These are phyloP conservation scores for Begonia loranthoides DNA, from an alignment of 306 rosid genomes.

Conservation along the genomic window DNA sequence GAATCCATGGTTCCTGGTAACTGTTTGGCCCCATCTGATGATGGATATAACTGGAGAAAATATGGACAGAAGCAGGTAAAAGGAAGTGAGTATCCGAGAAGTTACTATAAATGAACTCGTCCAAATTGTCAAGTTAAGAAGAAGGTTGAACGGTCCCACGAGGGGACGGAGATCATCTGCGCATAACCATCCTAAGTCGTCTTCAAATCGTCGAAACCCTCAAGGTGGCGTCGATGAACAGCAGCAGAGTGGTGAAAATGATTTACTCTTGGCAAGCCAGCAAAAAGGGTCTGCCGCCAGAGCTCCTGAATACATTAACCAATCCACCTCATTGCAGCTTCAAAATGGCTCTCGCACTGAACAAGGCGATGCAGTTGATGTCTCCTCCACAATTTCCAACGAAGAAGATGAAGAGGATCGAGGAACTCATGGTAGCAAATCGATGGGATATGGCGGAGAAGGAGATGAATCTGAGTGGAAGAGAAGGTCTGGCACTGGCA, in stretches of 20 bases:
- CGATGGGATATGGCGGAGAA: constrained; percentile 74
- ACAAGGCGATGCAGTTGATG: constrained; percentile 69
- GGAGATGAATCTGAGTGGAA: constrained; percentile 93
- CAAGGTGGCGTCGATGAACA: constrained; percentile 39
- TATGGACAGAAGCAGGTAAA: constrained; percentile 95
- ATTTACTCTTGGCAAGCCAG: constrained; percentile 39
- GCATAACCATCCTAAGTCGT: constrained; percentile 81
- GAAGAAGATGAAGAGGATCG: constrained; percentile 77
- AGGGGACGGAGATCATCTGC: constrained; percentile 85
- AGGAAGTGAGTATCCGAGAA: constrained; percentile 92
- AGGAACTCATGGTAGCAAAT: constrained; percentile 82
- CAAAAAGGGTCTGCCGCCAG: constrained; percentile 37
- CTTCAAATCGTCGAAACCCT: constrained; percentile 57
- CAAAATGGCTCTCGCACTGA: constrained; percentile 55
- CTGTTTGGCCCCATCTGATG: constrained; percentile 67
- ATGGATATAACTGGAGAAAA: constrained; percentile 93
- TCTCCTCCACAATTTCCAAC: constrained; percentile 76
- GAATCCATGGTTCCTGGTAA: constrained; percentile 43
- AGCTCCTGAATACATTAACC: constrained; percentile 50
- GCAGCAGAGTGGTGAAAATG: constrained; percentile 39
- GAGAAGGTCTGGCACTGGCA: constrained; percentile 41
- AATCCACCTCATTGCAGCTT: constrained; percentile 41
- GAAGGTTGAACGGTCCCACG: constrained; percentile 85
- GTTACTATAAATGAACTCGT: constrained; percentile 89
- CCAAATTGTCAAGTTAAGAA: constrained; percentile 78